Base-by-base conservation (phyloP, 129 eudicot genomes). In the Pseudognaphalium luteoalbum region DNA sequence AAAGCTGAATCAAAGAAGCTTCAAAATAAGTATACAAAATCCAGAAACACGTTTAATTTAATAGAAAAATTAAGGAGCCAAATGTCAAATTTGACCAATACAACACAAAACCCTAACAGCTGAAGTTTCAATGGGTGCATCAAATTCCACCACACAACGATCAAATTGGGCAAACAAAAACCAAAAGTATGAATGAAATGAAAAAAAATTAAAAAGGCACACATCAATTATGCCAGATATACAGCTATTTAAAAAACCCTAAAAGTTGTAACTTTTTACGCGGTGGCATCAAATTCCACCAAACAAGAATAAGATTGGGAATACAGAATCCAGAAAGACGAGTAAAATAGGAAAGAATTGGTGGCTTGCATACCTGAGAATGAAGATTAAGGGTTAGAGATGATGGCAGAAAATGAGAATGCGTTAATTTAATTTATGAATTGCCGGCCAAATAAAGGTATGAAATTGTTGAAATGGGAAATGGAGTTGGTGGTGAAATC, bases 181-280 rank as follows among this genome's bases (percentile, higher is more conserved):
- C 58, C 34, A 58, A 2, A 77, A 20, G 9, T 3, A 25, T 6
- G 67, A 56, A 54, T 5, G 6, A 59, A 2, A 21, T 21, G 29
- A 6, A 5, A 9, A 0, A 4, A 21, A 25, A 9, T 60, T 60
- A 10, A 41, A 12, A 41, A 41, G 10, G 14, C 14, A 10, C 3
- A 41, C 47, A 41, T 9, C 47, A 41, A 56, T n/a, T 56, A n/a
- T 56, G 2, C 66, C 82, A 44, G 7, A 60, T 8, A 71, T 62
- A 33, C 22, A 37, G 58, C 10, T 54, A 2, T 54, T 25, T 39
- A 54, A 61, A 65, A 65, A 37, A 73, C 68, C 69, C 62, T 42
- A 54, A 4, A 80, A 80, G 32, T 78, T 54, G 50, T 6, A 79
- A 29, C 8, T 37, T 25, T 25, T 37, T 2, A 4, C 50, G 15